Evolutionary conservation across 495 filamentous ascomycete genomes (phyloP), one percentile per base, ranked within the genome.

Genomic region (Hyaloscypha finlandica): DNA sequence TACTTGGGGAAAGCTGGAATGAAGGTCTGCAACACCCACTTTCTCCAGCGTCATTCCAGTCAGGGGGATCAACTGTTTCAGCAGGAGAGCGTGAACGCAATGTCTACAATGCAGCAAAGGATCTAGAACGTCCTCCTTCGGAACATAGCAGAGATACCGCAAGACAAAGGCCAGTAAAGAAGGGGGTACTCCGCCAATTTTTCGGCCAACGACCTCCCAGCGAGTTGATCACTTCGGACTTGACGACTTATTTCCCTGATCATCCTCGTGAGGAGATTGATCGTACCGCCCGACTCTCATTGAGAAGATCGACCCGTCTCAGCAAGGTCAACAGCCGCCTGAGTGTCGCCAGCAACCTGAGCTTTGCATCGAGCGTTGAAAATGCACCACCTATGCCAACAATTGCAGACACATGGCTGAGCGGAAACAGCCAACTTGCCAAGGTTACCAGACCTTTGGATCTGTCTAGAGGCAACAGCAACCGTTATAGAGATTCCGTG

Each of bases 211-310:
- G 95, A 72, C 95, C 95, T 20, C 96, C 96, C 3, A 97, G 93
- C 76, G 96, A 98, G 79, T 84, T 99, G 80, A 98, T 99, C 73
- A 95, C 94, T 56, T 93, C 93, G 32, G 95, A 99, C 74, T 83
- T 98, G 51, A 91, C 90, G 14, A 94, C 94, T 8, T 99, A 97
- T 80, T 99, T 99, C 85, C 95, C 95, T 2, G 94, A 96, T 71
- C 93, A 97, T 73, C 89, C 92, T 45, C 87, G 90, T 60, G 92
- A 97, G 74, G 91, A 93, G 64, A 96, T 99, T 67, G 96, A 97
- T 73, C 86, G 92, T 72, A 97, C 95, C 0, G 92, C 97, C 69
- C 90, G 93, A 48, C 86, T 96, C 78, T 96, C 93, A 2, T 88
- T 97, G 71, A 85, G 95, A 54, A 86, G 95, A 74, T 98, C 95